Percentiles rank a stretch among this genome's conserved stretches.
Conservation (phyloP, 2,329 filamentous ascomycete species). For the Xylaria sp. region DNA sequence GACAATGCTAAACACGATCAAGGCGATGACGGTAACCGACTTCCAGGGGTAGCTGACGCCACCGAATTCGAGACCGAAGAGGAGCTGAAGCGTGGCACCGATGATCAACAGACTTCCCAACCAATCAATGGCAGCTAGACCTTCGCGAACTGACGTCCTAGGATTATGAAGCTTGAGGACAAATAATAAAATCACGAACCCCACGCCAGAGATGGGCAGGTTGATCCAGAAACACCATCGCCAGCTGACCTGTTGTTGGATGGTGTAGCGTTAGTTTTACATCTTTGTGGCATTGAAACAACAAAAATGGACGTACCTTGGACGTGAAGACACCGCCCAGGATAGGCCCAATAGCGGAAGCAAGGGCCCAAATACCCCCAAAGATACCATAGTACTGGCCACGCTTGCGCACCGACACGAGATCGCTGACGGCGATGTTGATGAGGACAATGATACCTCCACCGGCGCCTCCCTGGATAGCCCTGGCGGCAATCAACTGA, state of each 20-base stretch:
- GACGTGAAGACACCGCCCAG: conserved; percentile 75
- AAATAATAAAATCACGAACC: conserved; percentile 63
- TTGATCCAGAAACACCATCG: conserved; percentile 78
- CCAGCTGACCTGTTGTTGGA: conserved; percentile 61
- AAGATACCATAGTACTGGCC: conserved; percentile 64
- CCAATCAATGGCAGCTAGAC: conserved; percentile 72
- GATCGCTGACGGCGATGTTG: conserved; percentile 67
- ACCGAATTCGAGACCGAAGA: conserved; percentile 87
- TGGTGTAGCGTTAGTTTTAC: neutral
- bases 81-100: conserved; percentile 83
- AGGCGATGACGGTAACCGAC: conserved; percentile 78
- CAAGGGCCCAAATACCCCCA: conserved; percentile 70
- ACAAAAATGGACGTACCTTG: conserved; percentile 45
- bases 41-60: conserved; percentile 79
- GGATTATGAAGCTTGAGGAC: conserved; percentile 76
- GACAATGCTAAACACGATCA: conserved; percentile 77
- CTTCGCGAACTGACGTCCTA: conserved; percentile 68
- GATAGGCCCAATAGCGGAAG: conserved; percentile 72
- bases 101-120: conserved; percentile 68
- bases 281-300: neutral
- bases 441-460: conserved; percentile 68
- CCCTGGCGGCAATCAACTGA: conserved; percentile 64
- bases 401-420: conserved; percentile 62
- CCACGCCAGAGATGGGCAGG: conserved; percentile 58
- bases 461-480: conserved; percentile 66